Conservation (phyloP, 257 asterid species). For the Jacaranda copaia region DNA sequence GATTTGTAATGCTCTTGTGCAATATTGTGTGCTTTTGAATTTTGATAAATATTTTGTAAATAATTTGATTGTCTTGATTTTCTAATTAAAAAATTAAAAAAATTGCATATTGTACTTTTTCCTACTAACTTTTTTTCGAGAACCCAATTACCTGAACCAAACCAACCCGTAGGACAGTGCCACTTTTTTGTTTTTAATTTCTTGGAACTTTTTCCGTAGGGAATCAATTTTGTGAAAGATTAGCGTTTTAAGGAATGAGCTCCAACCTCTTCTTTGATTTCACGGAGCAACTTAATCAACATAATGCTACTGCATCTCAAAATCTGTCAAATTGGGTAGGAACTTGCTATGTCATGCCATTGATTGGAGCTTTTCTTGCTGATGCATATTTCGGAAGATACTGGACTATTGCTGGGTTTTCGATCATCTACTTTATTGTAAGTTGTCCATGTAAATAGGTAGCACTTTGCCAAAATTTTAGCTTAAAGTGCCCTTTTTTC, state of each 20-base stretch:
- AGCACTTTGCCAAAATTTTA: not conserved
- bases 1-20: no score
- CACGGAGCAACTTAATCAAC: constrained; percentile 60
- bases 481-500: no score
- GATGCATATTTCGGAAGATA: no score
- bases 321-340: constrained; percentile 75
- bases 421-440: constrained; percentile 35
- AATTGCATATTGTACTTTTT: no score
- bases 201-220: constrained; percentile 36
- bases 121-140: no score
- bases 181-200: not conserved
- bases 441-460: constrained; percentile 13
- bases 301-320: constrained; percentile 60
- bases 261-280: constrained; percentile 58
- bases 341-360: constrained; percentile 79
- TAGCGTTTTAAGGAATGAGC: constrained; percentile 84
- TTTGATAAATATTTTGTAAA: no score
- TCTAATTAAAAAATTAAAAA: no score
- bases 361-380: constrained; percentile 58
- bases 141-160: no score
- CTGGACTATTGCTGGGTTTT: constrained; percentile 62
- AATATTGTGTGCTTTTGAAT: no score
- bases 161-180: no score
- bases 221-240: constrained; percentile 71
- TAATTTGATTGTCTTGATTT: no score